Conservation (phyloP, 2,329 filamentous ascomycete genomes). For the Achaetomium macrosporum region DNA sequence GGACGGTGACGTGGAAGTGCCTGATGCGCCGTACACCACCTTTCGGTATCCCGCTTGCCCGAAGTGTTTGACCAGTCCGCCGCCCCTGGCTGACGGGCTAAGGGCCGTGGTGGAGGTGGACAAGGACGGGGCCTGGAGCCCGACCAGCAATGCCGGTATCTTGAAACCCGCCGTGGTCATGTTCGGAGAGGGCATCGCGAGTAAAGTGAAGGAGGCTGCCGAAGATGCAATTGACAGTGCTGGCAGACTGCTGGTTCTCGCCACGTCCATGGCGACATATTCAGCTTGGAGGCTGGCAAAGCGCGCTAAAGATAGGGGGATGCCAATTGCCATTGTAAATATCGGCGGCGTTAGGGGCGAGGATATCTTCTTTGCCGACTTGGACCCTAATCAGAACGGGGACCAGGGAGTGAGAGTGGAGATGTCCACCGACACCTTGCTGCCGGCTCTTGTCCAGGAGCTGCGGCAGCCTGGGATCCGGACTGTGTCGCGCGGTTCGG, state of each 20-base stretch:
- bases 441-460: conserved; percentile 51
- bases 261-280: conserved; percentile 89
- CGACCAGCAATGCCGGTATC: conserved; percentile 64
- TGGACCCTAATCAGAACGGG: conserved; percentile 48
- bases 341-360: conserved; percentile 79
- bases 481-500: neutral
- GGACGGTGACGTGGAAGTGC: conserved; percentile 89
- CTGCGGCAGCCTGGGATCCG: conserved; percentile 33
- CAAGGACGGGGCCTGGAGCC: conserved; percentile 70
- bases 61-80: conserved; percentile 62
- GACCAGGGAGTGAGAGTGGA: conserved; percentile 51
- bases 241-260: conserved; percentile 69
- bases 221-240: conserved; percentile 75
- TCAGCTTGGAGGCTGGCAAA: conserved; percentile 89
- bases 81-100: conserved; percentile 48
- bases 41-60: conserved; percentile 92
- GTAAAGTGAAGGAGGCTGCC: conserved; percentile 64
- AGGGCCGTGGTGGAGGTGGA: conserved; percentile 61
- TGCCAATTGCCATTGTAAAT: conserved; percentile 84
- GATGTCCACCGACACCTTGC: conserved; percentile 49
- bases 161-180: conserved; percentile 91
- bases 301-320: conserved; percentile 71
- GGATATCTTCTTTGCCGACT: conserved; percentile 59
- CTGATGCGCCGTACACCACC: conserved; percentile 77
- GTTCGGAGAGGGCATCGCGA: conserved; percentile 85